Evolutionary conservation across 2,329 filamentous ascomycete species (phyloP), one percentile per base, ranked within the genome.

Genomic region (Helotiales sp.): DNA sequence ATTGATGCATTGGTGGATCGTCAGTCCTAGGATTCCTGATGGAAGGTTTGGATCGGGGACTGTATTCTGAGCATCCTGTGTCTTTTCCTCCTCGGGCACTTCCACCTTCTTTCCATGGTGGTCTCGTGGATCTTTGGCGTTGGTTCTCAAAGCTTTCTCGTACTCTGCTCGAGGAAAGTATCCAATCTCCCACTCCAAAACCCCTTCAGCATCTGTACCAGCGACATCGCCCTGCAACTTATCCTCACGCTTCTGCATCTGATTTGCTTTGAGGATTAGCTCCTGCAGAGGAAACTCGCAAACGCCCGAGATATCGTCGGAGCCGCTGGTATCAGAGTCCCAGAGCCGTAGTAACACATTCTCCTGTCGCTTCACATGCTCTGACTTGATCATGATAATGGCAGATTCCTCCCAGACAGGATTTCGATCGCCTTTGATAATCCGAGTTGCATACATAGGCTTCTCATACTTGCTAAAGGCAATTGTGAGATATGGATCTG

Each of bases 371-470:
- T 63, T 63, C 17, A 63, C 59, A 29, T 63, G 61, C 52, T 63
- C 61, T 24, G 61, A 52, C 19, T 55, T 55, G 29, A 63, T 63
- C 59, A 62, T 62, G 40, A 64, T 64, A 31, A 64, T 57, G 4
- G 62, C 62, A 12, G 62, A 58, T 46, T 64, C 62, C 38, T 64
- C 62, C 62, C 62, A 64, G 2, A 64, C 62, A n/a, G 62, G 62
- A 38, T 64, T 64, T 2, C 59, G 52, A 47, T 64, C 62, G 1
- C 62, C 62, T 44, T 64, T 64, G 54, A 64, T 64, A n/a, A 64
- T 64, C 10, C 62, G 59, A 40, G 59, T 64, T 7, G 62, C 57
- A 27, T 64, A 64, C 62, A 64, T 64, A 2, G 62, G 62, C 31
- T 64, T 64, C 44, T 64, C 62, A 33, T 64, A 64, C 30, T 64